Evolutionary conservation across 192 early-diverging fungal species (phyloP).

Genomic region (Podila verticillata): DNA sequence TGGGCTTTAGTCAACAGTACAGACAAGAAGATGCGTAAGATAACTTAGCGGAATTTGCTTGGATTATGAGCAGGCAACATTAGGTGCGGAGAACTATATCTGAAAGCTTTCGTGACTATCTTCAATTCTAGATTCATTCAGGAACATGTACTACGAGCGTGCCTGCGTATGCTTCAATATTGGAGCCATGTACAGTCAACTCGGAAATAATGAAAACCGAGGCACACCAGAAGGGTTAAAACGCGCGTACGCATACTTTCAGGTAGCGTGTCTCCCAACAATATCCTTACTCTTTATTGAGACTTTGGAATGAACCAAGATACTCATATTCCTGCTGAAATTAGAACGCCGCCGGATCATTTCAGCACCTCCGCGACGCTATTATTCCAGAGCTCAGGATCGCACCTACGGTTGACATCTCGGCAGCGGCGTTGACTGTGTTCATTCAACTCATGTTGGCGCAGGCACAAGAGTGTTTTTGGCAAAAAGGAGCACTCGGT

Average conservation of each 20-base stretch:
- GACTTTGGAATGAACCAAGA: no score
- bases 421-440: slow-evolving; percentile 70
- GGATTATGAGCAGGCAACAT: background rate
- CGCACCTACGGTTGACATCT: slow-evolving; percentile 76
- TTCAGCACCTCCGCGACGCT: slow-evolving; percentile 67
- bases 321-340: background rate
- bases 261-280: slow-evolving; percentile 56
- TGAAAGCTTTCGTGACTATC: no score
- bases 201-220: slow-evolving; percentile 76
- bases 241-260: slow-evolving; percentile 80
- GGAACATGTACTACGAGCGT: slow-evolving; percentile 85
- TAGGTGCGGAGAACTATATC: no score
- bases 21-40: slow-evolving; percentile 63
- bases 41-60: background rate
- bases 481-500: slow-evolving; percentile 81
- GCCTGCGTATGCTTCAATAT: slow-evolving; percentile 88
- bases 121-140: slow-evolving; percentile 60
- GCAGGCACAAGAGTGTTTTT: slow-evolving; percentile 95
- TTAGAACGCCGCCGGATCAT: slow-evolving; percentile 83
- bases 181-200: slow-evolving; percentile 84
- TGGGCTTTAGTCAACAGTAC: slow-evolving; percentile 75
- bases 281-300: background rate
- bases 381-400: slow-evolving; percentile 72
- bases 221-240: slow-evolving; percentile 80
- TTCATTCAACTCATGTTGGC: slow-evolving; percentile 85